A percentile compares a stretch with the other conserved stretches of the same genome.
Conservation (phyloP, 1,139 yeast genomes). For the Candida labiduridarum region DNA sequence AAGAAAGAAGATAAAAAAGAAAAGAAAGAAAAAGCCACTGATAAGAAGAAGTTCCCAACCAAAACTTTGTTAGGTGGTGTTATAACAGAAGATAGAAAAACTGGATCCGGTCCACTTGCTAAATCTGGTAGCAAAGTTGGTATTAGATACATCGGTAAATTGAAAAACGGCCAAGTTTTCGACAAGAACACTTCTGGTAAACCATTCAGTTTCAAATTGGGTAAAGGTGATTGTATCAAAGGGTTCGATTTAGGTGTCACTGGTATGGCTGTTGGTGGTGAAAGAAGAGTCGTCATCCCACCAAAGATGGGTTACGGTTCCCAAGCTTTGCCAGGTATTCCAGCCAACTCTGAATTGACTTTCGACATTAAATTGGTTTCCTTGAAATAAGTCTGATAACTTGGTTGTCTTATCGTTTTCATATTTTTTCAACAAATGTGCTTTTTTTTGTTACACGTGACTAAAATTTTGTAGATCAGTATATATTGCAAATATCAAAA, state of each 20-base stretch:
- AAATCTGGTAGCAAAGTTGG: constrained; percentile 91
- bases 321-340: constrained; percentile 93
- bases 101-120: constrained; percentile 86
- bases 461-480: background rate
- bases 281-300: constrained; percentile 96
- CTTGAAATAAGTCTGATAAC: constrained; percentile 56
- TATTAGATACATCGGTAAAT: constrained; percentile 96
- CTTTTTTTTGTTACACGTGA: background rate
- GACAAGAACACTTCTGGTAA: constrained; percentile 97
- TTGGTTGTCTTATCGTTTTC: background rate
- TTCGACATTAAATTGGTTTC: constrained; percentile 94
- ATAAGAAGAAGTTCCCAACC: constrained; percentile 58
- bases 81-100: constrained; percentile 85
- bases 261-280: constrained; percentile 99
- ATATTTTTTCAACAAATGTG: background rate
- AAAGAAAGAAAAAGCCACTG: constrained; percentile 29
- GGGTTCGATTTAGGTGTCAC: constrained; percentile 99
- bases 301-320: constrained; percentile 96
- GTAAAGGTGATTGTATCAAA: constrained; percentile 97
- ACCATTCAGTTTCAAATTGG: constrained; percentile 88
- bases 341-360: constrained; percentile 93
- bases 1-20: constrained; percentile 23
- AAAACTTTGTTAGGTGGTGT: constrained; percentile 93
- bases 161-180: constrained; percentile 92
- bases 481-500: background rate